Evolutionary conservation across 2,329 filamentous ascomycete species (phyloP), one percentile per base, ranked within the genome.

Genomic region (Orbilia brochopaga): DNA sequence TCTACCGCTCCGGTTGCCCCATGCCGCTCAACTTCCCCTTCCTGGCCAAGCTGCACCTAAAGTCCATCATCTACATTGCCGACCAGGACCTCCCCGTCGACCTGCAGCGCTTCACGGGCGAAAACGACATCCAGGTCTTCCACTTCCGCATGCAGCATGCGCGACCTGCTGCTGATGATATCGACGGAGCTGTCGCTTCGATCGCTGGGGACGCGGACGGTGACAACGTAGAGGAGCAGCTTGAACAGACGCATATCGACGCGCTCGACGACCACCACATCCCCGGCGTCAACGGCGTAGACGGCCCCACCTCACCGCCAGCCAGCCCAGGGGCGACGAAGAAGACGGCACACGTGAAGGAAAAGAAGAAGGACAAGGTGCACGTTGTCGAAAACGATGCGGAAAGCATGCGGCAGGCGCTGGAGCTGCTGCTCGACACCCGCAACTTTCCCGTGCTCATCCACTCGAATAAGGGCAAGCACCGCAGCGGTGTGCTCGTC

Each of bases 391-490:
- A 75, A 7, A 76, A 76, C 58, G 69, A 76, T 56, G 75, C 75
- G 13, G 65, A 65, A 24, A 73, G 61, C 40, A 74, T 75, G 42
- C 61, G 46, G 15, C 57, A 61, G 13, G 73, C 75, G 0, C 67
- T 76, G 21, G 59, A 62, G 48, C 64, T 77, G 17, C 60, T 76
- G 10, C 73, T 75, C 17, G 76, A 76, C 40, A 69, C 73, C 17
- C 53, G 75, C 6, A 77, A 77, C 58, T 74, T 75, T 63, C 76
- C 75, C 1, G 74, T 76, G 6, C 73, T 77, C 27, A 75, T 76
- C 17, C 76, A 77, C 51, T 76, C 74, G 4, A 77, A 77, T 48
- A 77, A 77, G 61, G 76, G 76, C 21, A 76, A 77, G 46, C 75
- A 77, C 35, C 74, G 75, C 13, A 74, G 69, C 13, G 76, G 76